Evolutionary conservation across 1,284 basidiomycete genomes (phyloP), one percentile per base, ranked within the genome.

Genomic region (Agaricales sp.): DNA sequence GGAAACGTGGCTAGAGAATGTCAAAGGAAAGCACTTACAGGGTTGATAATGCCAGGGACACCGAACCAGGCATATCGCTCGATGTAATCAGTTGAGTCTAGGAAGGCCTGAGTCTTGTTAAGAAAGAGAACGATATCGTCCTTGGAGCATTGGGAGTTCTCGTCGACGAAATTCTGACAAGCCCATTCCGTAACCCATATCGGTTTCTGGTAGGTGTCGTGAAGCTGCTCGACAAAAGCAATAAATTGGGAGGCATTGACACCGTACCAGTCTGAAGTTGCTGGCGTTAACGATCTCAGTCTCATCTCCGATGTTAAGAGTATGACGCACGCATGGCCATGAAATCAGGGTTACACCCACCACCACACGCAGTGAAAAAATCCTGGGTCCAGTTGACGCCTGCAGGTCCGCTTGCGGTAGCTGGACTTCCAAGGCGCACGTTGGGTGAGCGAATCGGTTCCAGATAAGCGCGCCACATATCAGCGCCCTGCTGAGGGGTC

Each of bases 181-280:
- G 73, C 74, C 65, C 71, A 75, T 62, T 83, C 82, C 1, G 80
- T 81, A n/a, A 83, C 64, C 71, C 73, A 74, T 30, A 84, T 63
- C 2, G 71, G 69, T 39, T 63, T 60, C 46, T 68, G 58, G 62
- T 77, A 81, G 1, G 70, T 68, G 22, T 61, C 55, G 58, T 80
- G 66, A 58, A 71, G 79, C 41, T 73, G 64, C 26, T 67, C 59
- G 21, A 80, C 57, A 58, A 77, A 76, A 2, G 60, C 55, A 43
- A 73, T 68, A 56, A 85, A 76, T n/a, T 65, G 62, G 0, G 67
- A 59, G 0, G 71, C 64, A 45, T 69, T 65, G 13, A 70, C 69
- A 52, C 74, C 77, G 59, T 84, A 84, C 66, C 69, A 75, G 56
- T 71, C 68, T 78, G 61, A 46, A 59, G 21, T 20, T 57, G 56